Evolutionary conservation across 208 protist species (phyloP).

Genomic region (Angomonas ambiguus): DNA sequence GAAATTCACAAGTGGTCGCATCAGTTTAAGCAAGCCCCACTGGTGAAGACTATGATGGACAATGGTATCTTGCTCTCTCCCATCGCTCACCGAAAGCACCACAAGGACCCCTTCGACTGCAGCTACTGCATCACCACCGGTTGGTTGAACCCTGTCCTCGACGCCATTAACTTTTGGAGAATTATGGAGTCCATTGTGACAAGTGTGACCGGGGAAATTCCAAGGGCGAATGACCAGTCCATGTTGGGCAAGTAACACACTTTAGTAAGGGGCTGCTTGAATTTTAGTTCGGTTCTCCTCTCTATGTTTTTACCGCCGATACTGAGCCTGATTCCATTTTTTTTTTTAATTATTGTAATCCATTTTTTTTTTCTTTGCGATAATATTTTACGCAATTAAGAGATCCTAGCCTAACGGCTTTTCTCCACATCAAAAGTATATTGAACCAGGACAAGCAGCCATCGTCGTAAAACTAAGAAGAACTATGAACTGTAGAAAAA

Average conservation of each 20-base stretch:
- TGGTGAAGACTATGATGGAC: conserved; percentile 66
- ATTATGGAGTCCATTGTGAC: conserved; percentile 76
- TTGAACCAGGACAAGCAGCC: background rate
- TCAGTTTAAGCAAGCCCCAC: conserved; percentile 49
- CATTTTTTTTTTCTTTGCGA: conserved; percentile 4
- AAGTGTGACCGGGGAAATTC: conserved; percentile 67
- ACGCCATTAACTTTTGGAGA: conserved; percentile 89
- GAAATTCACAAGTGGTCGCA: conserved; percentile 95
- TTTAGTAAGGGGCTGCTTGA: conserved; percentile 6
- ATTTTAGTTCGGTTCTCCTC: conserved; percentile 10
- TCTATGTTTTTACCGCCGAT: conserved; percentile 3
- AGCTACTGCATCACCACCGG: conserved; percentile 96
- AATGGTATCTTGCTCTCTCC: conserved; percentile 79
- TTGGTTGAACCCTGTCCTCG: conserved; percentile 90
- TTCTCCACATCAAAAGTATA: background rate
- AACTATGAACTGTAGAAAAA: background rate
- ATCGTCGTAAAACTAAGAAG: background rate
- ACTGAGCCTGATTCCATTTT: conserved; percentile 3
- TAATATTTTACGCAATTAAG: background rate
- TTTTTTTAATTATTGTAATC: background rate
- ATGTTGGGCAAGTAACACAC: conserved; percentile 63
- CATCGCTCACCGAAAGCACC: conserved; percentile 84
- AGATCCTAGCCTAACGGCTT: background rate
- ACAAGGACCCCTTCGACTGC: conserved; percentile 86
- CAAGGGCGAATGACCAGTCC: conserved; percentile 75